Evolutionary conservation across 2,329 filamentous ascomycete genomes (phyloP).

Genomic region (Fusarium sp.): DNA sequence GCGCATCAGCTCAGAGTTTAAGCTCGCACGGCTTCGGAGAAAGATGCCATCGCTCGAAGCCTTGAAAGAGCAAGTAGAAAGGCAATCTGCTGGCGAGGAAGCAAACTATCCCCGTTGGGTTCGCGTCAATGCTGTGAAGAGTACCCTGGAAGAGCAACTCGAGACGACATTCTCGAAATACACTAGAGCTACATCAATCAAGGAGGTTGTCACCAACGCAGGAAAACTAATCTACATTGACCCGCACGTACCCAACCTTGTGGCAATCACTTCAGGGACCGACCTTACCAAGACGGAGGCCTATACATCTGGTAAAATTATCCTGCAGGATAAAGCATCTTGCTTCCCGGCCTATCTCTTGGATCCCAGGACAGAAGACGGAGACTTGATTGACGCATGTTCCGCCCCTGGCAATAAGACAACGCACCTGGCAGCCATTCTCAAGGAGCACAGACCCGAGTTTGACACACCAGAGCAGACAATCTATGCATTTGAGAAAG

Average conservation of each 20-base stretch:
- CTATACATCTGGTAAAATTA: slow-evolving; percentile 83
- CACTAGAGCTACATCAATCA: slow-evolving; percentile 67
- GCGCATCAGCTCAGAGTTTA: slow-evolving; percentile 85
- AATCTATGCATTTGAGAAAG: slow-evolving; percentile 87
- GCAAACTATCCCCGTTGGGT: slow-evolving; percentile 89
- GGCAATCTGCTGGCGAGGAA: slow-evolving; percentile 63
- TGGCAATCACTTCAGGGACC: slow-evolving; percentile 80
- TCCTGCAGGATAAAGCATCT: slow-evolving; percentile 96
- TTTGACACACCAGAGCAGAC: slow-evolving; percentile 53
- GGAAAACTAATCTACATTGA: slow-evolving; percentile 79
- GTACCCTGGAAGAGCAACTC: slow-evolving; percentile 80
- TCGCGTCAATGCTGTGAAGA: slow-evolving; percentile 85
- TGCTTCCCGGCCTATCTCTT: slow-evolving; percentile 96
- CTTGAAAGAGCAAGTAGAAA: slow-evolving; percentile 72
- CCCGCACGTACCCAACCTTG: slow-evolving; percentile 83
- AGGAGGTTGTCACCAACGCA: slow-evolving; percentile 65
- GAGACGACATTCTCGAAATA: slow-evolving; percentile 79
- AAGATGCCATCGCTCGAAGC: slow-evolving; percentile 78
- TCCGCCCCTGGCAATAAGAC: slow-evolving; percentile 98
- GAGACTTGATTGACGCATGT: slow-evolving; percentile 91
- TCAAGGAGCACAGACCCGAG: slow-evolving; percentile 63
- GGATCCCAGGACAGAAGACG: slow-evolving; percentile 75
- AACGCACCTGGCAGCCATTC: slow-evolving; percentile 87
- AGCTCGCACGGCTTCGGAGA: slow-evolving; percentile 80
- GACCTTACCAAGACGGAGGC: slow-evolving; percentile 82